Base-by-base conservation (phyloP, 2,329 filamentous ascomycete genomes). In the Fusarium marasasianum region DNA sequence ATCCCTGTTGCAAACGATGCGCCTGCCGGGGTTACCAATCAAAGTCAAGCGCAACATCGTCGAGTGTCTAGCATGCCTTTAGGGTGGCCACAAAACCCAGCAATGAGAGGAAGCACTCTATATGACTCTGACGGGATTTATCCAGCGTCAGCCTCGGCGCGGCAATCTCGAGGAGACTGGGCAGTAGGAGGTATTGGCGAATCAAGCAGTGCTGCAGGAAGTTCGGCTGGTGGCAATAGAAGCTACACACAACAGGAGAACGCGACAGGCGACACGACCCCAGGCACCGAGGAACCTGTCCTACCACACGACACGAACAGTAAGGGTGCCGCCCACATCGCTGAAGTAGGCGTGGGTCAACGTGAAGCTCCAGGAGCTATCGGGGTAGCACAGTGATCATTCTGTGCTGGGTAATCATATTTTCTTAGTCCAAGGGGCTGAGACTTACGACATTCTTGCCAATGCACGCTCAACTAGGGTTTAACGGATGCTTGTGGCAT, bases 21-120 rank as follows among this genome's bases (percentile, higher is more conserved):
- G 13, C 56, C 75, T 14, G 59, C 77, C n/a, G 77, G 72, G 8
- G 71, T 66, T 11, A 59, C 77, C 14, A 74, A 76, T n/a, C 63
- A 73, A 47, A 75, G 62, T n/a, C 51, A 47, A 12, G 67, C 54
- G 14, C 64, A 76, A 6, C 74, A 77, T 20, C 78, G 77, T 47
- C 79, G 80, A 45, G 43, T 75, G 18, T 83, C 82, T 14, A 83
- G 76, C 38, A 83, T 83, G 82, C 82, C 82, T 3, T 71, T 79
- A 13, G 82, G 82, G 24, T 84, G 82, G 82, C 81, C 81, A 24
- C 77, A 80, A 40, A 82, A 82, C 29, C 76, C 76, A 22, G 75
- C 78, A 4, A 59, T 81, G 38, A 75, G 81, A 54, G 70, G 59
- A 47, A 80, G 78, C 56, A 41, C 58, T 24, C 31, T 71, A 29